Base-by-base conservation (phyloP, 129 eudicot genomes). In the Ambrosia trifida region DNA sequence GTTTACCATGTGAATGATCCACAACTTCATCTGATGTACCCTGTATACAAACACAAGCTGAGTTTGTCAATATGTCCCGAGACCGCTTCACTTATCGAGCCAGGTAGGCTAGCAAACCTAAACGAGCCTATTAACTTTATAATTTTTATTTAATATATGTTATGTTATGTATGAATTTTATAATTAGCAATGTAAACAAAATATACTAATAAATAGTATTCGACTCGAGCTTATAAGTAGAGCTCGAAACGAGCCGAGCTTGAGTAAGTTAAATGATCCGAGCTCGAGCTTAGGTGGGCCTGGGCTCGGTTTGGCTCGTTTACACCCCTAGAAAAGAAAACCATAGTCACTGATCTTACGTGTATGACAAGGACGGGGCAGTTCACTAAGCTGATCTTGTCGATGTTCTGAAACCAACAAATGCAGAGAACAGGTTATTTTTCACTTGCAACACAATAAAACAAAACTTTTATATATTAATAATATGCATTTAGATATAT, bases 21-120 rank as follows among this genome's bases (percentile, higher is more conserved):
- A 91, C 98, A 72, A 91, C 91, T 72, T 91, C 98, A 81, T 91
- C 98, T 16, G 96, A 81, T 60, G 98, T 91, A 28, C 98, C 98
- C 98, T 91, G 78, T 51, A 46, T 50, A 53, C 33, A 52, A 4
- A 59, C n/a, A 57, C 28, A 30, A 28, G 45, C 53, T 28, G 35
- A 40, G 33, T 57, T 31, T 2, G 43, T 59, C 31, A 57, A 59
- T 12, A 30, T 59, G 19, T 5, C 33, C 2, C 18, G 40, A 59
- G 43, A 14, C 9, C 40, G 43, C 44, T 40, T 40, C 44, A 40
- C 44, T 7, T 40, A 40, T 40, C 44, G 44, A 40, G 43, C 44
- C 44, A 3, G 6, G 44, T 40, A 40, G 44, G 44, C 44, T 40
- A 8, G 44, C 44, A 2, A 40, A 10, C 44, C 44, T 1, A 40